These are phyloP conservation scores for Sicyos baderoa DNA, from an alignment of 306 rosid genomes.

Conservation along the genomic window DNA sequence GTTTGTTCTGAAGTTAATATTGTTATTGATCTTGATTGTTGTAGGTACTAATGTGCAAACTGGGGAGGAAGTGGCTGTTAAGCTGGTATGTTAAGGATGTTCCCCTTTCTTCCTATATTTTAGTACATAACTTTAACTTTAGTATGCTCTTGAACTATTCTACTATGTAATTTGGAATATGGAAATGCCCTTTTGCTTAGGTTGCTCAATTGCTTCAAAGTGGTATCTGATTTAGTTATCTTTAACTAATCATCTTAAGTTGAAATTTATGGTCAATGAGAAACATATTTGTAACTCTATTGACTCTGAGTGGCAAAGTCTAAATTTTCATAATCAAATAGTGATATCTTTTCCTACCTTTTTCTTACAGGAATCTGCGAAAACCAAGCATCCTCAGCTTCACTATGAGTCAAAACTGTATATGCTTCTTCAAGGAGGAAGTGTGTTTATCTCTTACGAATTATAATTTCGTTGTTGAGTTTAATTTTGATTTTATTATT, in stretches of 20 bases:
- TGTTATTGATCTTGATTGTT: slow-evolving; percentile 51
- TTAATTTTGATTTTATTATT: no score
- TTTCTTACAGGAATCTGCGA: no score
- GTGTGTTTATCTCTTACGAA: no score
- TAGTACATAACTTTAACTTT: background rate
- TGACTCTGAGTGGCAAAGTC: background rate
- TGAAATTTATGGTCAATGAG: background rate
- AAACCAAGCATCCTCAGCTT: no score
- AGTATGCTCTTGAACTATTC: background rate
- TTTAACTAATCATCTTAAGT: background rate
- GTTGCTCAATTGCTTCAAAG: background rate
- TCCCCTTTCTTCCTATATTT: slow-evolving; percentile 3
- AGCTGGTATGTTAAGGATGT: slow-evolving; percentile 31
- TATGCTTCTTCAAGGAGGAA: no score
- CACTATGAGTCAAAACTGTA: no score
- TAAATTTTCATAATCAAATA: background rate
- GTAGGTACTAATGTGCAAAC: no score
- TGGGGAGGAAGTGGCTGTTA: no score
- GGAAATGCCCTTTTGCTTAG: background rate
- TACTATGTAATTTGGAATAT: background rate
- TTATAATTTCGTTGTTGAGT: no score
- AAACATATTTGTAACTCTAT: background rate
- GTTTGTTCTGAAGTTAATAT: background rate
- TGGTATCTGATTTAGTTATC: background rate
- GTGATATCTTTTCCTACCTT: slow-evolving; percentile 1